A percentile compares a stretch with the other conserved stretches of the same genome.
phyloP scores from a whole-genome alignment of 192 early-diverging fungal species.

The Rhizophagus clarus region DNA sequence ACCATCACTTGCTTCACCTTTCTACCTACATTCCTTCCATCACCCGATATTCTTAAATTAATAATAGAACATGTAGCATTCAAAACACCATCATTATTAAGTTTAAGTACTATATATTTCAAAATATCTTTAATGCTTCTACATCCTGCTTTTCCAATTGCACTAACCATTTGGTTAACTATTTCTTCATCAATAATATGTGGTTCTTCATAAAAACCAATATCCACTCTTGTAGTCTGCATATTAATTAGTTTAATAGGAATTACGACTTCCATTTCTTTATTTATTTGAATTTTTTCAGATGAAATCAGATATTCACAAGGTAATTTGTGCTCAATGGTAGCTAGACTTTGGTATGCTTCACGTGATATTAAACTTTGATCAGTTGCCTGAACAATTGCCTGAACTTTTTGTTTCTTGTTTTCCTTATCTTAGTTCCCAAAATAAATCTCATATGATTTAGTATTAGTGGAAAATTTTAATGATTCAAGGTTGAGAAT shows the following conservation, averaged over 20 bases:
- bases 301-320: not conserved
- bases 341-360: not conserved
- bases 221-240: not conserved
- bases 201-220: not conserved
- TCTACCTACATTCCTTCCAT: not conserved
- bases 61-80: not conserved
- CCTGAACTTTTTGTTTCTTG: not conserved
- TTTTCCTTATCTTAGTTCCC: not conserved
- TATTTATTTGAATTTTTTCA: constrained; percentile 1
- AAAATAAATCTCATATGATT: not conserved
- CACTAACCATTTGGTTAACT: not conserved
- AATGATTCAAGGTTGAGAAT: not conserved
- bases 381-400: not conserved
- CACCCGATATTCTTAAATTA: not conserved
- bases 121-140: not conserved
- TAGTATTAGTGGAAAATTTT: not conserved
- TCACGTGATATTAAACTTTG: not conserved
- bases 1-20: not conserved
- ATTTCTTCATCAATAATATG: not conserved
- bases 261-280: not conserved
- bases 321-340: not conserved
- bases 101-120: not conserved
- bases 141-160: constrained; percentile 9
- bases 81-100: not conserved
- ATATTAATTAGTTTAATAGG: constrained; percentile 5